Base-by-base conservation (phyloP, 352 stramenopile genomes). In the Globisporangium ultimum region DNA sequence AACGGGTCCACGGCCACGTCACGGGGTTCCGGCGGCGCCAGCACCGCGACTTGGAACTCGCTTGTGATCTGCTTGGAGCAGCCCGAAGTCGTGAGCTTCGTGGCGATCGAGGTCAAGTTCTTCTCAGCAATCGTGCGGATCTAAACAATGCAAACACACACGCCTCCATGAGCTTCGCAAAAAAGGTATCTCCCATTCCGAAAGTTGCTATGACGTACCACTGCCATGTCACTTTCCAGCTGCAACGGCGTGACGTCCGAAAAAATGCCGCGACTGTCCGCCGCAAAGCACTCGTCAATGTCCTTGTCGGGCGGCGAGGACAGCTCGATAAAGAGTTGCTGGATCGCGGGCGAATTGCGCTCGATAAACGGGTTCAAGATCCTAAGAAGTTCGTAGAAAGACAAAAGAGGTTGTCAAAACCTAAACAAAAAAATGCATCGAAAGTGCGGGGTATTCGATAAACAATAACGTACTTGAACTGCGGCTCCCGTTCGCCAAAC, bases 361-460 rank as follows among this genome's bases (percentile, higher is more conserved):
- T 91, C 80, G 52, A 96, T 94, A 64, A 96, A 96, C 41, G 81
- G 75, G 70, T 96, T 96, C 46, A 96, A 68, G 28, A 93, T 79
- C 56, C 86, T 93, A 45, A 45, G 4, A 45, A 1, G 3, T 5
- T 13, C 13, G 10, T 8, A 45, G 6, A 45, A 45, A 8, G 10
- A 8, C 38, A 45, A 4, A 17, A 45, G 28, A 36, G 28, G 3
- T 36, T 36, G 22, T 49, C 17, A 22, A 47, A 11, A n/a, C n/a
- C n/a, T n/a, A n/a, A n/a, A n/a, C n/a, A n/a, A 32, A 13, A 1
- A 22, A 40, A 21, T 6, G 21, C 5, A 41, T 17, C 17, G 41
- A 9, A 15, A 17, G 5, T 5, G 15, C 32, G 49, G 22, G 24
- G 24, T 53, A 53, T 12, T 43, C 11, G 13, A 32, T 1, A 1